phyloP scores from a whole-genome alignment of 805 yeast species.

The Huiozyma naganishii region DNA sequence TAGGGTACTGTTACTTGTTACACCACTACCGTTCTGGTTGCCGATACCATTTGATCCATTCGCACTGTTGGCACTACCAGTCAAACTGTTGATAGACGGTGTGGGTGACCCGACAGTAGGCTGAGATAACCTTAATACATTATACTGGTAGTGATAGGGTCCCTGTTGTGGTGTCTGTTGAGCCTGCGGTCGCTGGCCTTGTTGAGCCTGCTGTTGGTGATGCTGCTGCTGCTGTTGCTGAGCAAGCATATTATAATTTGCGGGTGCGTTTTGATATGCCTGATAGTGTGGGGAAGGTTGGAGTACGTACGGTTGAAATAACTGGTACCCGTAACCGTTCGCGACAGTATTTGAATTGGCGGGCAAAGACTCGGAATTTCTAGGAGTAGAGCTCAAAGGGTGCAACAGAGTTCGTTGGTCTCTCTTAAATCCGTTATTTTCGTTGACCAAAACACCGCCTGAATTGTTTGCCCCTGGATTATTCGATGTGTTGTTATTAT shows the following conservation, averaged over 20 bases:
- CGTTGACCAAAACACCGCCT: not conserved
- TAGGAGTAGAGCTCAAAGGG: not conserved
- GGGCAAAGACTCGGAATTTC: not conserved
- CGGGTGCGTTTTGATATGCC: no score
- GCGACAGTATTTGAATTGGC: not conserved
- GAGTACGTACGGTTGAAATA: no score
- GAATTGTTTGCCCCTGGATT: not conserved
- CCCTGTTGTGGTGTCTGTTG: constrained; percentile 2
- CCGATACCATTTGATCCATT: no score
- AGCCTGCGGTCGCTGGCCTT: constrained; percentile 6
- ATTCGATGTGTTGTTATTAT: not conserved
- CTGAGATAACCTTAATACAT: constrained; percentile 2
- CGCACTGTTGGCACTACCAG: no score
- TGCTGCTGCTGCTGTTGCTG: not conserved
- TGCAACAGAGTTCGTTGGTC: constrained; percentile 1
- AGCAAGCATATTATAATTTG: no score
- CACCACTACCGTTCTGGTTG: no score
- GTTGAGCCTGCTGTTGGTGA: not conserved
- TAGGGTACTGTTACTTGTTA: not conserved
- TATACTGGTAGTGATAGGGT: constrained; percentile 4
- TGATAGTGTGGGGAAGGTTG: not conserved
- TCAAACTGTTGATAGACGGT: not conserved
- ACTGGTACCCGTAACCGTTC: not conserved
- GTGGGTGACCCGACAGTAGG: not conserved
- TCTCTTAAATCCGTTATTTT: not conserved